Percentiles rank a stretch among this genome's conserved stretches.
These are phyloP conservation scores for Cystofilobasidium bisporidii DNA, from an alignment of 768 basidiomycete genomes.

Conservation along the genomic window DNA sequence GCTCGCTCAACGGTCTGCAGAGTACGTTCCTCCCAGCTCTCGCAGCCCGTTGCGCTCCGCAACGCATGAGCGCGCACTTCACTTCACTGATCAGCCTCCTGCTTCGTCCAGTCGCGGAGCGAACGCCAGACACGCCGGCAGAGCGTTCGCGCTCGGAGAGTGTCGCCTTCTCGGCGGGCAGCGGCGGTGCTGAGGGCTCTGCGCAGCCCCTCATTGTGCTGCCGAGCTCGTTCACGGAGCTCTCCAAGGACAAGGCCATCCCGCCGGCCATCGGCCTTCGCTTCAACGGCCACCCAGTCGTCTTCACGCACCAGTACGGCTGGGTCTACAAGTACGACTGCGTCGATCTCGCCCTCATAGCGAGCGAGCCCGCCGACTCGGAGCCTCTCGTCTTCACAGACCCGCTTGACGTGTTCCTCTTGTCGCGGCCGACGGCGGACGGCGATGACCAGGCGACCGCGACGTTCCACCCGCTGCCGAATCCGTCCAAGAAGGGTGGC, in stretches of 20 bases:
- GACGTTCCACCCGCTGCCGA: neutral
- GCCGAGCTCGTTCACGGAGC: neutral
- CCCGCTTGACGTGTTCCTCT: neutral
- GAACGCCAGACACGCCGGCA: too few species aligned
- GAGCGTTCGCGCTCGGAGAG: too few species aligned
- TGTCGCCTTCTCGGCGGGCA: too few species aligned
- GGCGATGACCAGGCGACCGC: neutral
- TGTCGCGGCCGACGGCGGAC: neutral
- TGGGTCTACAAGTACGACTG: slow-evolving; percentile 47
- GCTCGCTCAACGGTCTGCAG: neutral
- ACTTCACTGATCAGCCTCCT: too few species aligned
- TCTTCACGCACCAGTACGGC: slow-evolving; percentile 47
- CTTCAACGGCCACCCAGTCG: slow-evolving; percentile 50
- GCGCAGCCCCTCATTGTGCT: neutral
- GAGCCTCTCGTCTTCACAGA: neutral
- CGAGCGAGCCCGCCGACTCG: neutral
- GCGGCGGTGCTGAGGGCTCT: neutral
- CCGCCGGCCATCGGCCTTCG: neutral
- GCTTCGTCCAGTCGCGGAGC: too few species aligned
- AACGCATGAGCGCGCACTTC: too few species aligned
- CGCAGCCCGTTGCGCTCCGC: neutral
- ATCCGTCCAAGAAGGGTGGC: neutral
- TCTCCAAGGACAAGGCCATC: neutral
- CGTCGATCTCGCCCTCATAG: slow-evolving; percentile 20
- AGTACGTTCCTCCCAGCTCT: neutral